phyloP scores from a whole-genome alignment of 805 yeast genomes.

The Teunomyces barrocoloradensis region DNA sequence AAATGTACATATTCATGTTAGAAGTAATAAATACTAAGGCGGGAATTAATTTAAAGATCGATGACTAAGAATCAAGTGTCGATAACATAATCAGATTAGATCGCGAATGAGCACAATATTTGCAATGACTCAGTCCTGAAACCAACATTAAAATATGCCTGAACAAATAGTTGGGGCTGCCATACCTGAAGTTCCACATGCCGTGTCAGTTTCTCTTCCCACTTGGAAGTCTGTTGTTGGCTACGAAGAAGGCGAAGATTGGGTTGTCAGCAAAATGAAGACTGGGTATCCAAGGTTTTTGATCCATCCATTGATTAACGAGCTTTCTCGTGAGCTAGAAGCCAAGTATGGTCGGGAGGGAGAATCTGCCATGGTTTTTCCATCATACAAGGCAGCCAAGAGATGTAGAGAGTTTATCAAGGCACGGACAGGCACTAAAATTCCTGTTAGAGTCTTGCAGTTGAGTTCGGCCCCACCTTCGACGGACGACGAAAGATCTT shows the following conservation, averaged over 20 bases:
- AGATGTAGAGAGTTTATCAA: slow-evolving; percentile 79
- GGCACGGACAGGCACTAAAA: slow-evolving; percentile 15
- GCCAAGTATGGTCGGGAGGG: slow-evolving; percentile 75
- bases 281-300: slow-evolving; percentile 90
- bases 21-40: not conserved
- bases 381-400: slow-evolving; percentile 75
- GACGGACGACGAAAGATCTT: slow-evolving; percentile 55
- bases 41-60: too few relatives aligned
- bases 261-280: slow-evolving; percentile 73
- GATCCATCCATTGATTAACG: slow-evolving; percentile 61
- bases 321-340: slow-evolving; percentile 53
- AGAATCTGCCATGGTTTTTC: slow-evolving; percentile 73
- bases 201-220: slow-evolving; percentile 92
- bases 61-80: not conserved
- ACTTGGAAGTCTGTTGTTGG: slow-evolving; percentile 94
- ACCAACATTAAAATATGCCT: slow-evolving; percentile 16
- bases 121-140: not conserved
- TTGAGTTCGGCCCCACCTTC: slow-evolving; percentile 68
- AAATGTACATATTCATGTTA: not conserved
- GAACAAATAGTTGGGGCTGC: slow-evolving; percentile 68
- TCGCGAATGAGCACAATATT: not conserved
- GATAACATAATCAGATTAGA: not conserved
- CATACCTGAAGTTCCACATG: slow-evolving; percentile 89
- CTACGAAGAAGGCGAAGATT: slow-evolving; percentile 84
- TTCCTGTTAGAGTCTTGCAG: slow-evolving; percentile 61